A percentile compares a stretch with the other conserved stretches of the same genome.
These are phyloP conservation scores for Hordeum marinum DNA, from an alignment of 176 grass and related monocot genomes.

Conservation along the genomic window DNA sequence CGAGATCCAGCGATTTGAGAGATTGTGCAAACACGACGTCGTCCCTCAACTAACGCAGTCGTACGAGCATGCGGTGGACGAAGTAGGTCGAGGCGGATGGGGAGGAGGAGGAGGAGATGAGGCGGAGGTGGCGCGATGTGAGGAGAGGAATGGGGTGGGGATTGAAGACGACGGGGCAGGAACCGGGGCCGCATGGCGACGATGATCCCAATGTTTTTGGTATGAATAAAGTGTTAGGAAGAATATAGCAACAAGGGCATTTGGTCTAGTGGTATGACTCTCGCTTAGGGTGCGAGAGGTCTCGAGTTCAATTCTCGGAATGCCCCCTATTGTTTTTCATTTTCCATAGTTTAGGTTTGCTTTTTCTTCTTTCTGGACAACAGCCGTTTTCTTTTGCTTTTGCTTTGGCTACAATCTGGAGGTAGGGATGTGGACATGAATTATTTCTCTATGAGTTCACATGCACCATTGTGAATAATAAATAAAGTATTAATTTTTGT, in stretches of 20 bases:
- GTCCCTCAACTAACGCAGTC: background rate
- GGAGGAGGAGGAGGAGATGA: background rate
- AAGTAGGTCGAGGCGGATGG: background rate
- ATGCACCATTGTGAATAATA: too few relatives aligned
- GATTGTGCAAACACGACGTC: background rate
- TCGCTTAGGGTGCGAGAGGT: constrained; percentile 92
- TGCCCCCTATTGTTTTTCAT: constrained; percentile 25
- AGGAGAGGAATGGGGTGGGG: background rate
- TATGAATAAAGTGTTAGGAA: background rate
- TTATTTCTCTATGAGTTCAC: too few relatives aligned
- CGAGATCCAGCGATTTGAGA: background rate
- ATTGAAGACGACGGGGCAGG: background rate
- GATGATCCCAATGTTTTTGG: background rate
- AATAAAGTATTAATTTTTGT: too few relatives aligned
- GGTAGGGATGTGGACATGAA: too few relatives aligned
- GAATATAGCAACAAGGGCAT: constrained; percentile 32
- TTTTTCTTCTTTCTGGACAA: too few relatives aligned
- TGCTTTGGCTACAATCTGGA: too few relatives aligned
- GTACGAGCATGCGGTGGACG: background rate
- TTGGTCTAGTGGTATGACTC: constrained; percentile 99
- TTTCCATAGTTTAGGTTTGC: too few relatives aligned
- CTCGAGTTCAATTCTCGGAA: constrained; percentile 99
- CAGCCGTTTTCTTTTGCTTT: too few relatives aligned
- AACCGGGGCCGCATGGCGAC: background rate
- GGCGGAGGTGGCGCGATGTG: background rate